Evolutionary conservation across 306 rosid genomes (phyloP), one percentile per base, ranked within the genome.

Genomic region (Cucurbita argyrosperma): DNA sequence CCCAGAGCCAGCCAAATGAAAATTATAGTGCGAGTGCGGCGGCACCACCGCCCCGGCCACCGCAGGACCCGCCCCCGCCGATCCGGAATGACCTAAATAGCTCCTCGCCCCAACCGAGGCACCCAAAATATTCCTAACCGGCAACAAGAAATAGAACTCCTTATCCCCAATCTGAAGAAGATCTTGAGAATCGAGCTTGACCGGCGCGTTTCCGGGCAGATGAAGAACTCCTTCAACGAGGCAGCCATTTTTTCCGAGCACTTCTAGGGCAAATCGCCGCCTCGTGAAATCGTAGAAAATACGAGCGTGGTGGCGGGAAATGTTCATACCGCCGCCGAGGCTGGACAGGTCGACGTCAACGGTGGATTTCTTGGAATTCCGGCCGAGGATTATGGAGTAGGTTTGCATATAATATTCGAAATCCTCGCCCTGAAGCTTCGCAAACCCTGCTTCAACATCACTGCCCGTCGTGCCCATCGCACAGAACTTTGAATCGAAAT

Each of bases 371-470:
- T 95, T 95, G 74, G 99, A 95, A 76, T 95, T 95, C 15, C 99
- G 96, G 55, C 99, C 99, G 3, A 95, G 92, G 79, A 95, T 84
- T 56, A 95, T 95, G 66, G 97, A 91, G 83, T 95, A 95, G 80
- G 99, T 95, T 69, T 95, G 99, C 99, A 91, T 95, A 76, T 95
- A 95, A 89, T 95, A 95, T 80, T 95, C 99, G 83, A 95, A 95
- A 67, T 95, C 99, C 77, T 95, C 97, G 39, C 99, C 99, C 53
- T 95, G 99, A 0, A 95, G 96, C 83, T 91, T 95, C 57, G 99
- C 97, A 83, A 95, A 95, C 3, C 99, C 99, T 0, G 99, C 99
- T 80, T 95, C 99, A 56, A 91, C 97, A 59, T 95, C 97, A 69
- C 92, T 84, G 38, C 87, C 75, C 40, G 85, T 66, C 21, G 77